A percentile compares a stretch with the other conserved stretches of the same genome.
phyloP scores from a whole-genome alignment of 768 basidiomycete species.

The Pleurotus platypus region DNA sequence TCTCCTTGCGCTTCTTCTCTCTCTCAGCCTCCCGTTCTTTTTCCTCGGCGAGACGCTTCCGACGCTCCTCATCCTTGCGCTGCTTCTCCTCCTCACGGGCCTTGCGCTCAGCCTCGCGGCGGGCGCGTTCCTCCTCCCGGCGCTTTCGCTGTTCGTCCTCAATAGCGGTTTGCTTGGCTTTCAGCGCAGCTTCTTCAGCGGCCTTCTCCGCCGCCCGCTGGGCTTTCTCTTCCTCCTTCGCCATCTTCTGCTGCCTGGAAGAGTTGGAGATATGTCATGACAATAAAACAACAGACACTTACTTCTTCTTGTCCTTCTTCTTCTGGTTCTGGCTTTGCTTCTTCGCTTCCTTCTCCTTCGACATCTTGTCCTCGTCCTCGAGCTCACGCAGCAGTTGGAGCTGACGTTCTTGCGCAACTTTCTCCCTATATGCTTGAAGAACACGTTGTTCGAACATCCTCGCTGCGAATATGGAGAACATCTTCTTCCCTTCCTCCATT shows the following conservation, averaged over 20 bases:
- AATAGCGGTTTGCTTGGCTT: constrained; percentile 69
- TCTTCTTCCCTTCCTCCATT: constrained; percentile 98
- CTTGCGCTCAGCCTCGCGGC: constrained; percentile 73
- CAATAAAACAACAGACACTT: constrained; percentile 17
- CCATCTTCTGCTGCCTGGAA: constrained; percentile 81
- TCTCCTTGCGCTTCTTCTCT: constrained; percentile 70
- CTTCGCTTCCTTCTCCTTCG: constrained; percentile 88
- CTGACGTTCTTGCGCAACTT: constrained; percentile 94
- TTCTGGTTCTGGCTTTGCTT: constrained; percentile 96
- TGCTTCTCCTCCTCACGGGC: constrained; percentile 80
- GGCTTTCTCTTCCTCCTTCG: constrained; percentile 90
- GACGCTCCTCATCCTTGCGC: constrained; percentile 80
- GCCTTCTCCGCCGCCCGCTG: constrained; percentile 81
- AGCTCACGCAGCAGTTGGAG: constrained; percentile 90
- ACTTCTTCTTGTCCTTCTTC: constrained; percentile 97
- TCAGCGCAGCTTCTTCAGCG: constrained; percentile 76
- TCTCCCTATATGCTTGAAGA: constrained; percentile 92
- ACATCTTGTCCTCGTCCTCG: constrained; percentile 89
- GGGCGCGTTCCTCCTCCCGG: constrained; percentile 82
- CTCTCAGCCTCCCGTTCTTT: constrained; percentile 76
- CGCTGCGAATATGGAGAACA: constrained; percentile 99
- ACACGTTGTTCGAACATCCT: constrained; percentile 99
- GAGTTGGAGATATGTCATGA: constrained; percentile 5
- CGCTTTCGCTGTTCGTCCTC: constrained; percentile 82
- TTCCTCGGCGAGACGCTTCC: constrained; percentile 74